A percentile compares a stretch with the other conserved stretches of the same genome.
Conservation (phyloP, 768 basidiomycete genomes). For the Piloderma croceum region DNA sequence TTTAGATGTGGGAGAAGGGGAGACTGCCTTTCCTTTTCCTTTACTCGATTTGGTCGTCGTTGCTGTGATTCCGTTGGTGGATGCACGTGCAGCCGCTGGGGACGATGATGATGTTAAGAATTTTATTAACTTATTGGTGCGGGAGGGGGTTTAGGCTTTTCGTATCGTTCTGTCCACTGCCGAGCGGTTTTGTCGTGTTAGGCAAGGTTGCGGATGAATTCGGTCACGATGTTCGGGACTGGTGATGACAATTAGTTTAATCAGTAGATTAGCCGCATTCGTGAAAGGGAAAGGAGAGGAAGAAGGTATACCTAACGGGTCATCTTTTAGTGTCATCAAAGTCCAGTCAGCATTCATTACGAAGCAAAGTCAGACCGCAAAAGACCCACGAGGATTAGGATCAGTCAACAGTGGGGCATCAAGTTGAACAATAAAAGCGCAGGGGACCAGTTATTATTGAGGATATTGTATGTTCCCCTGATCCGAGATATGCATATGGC, state of each 20-base stretch:
- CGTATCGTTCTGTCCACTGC: conserved; percentile 72
- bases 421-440: conserved; percentile 92
- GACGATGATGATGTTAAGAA: neutral
- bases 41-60: no score
- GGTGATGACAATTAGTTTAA: conserved; percentile 4
- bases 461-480: conserved; percentile 74
- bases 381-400: conserved; percentile 81
- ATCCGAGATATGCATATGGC: conserved; percentile 86
- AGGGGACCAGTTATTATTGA: conserved; percentile 93
- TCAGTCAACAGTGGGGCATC: conserved; percentile 86
- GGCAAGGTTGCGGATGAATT: conserved; percentile 59
- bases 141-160: conserved; percentile 40
- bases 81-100: no score
- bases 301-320: conserved; percentile 56
- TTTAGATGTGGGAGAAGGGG: no score
- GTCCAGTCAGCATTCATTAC: conserved; percentile 1
- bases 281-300: neutral
- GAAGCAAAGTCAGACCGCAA: neutral
- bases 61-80: no score
- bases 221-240: conserved; percentile 70
- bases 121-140: conserved; percentile 15
- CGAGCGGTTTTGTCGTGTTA: conserved; percentile 74
- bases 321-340: conserved; percentile 38
- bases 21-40: no score
- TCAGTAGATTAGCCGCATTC: neutral